Evolutionary conservation across 2,329 filamentous ascomycete species (phyloP).

Genomic region (Lachnellula cervina): DNA sequence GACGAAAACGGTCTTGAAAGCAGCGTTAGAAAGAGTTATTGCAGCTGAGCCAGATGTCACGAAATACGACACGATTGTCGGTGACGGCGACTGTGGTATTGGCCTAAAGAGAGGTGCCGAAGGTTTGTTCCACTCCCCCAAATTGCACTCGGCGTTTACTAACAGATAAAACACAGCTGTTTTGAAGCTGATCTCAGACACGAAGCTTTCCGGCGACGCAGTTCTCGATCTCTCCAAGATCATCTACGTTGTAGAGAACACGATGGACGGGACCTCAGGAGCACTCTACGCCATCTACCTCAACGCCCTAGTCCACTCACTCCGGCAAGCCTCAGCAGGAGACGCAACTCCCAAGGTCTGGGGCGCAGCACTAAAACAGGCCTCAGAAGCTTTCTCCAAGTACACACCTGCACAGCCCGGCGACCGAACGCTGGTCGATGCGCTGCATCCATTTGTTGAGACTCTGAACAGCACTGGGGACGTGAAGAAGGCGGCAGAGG

Average conservation of each 20-base stretch:
- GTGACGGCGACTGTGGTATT: constrained; percentile 68
- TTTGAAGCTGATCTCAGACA: constrained; percentile 37
- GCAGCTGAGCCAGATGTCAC: constrained; percentile 61
- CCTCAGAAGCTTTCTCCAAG: constrained; percentile 64
- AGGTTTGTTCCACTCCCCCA: constrained; percentile 26
- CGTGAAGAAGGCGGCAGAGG: constrained; percentile 67
- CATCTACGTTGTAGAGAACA: constrained; percentile 59
- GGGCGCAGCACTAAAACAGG: constrained; percentile 61
- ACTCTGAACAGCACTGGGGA: constrained; percentile 60
- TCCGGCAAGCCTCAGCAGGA: constrained; percentile 22
- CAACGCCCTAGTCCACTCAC: constrained; percentile 58
- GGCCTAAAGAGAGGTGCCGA: constrained; percentile 67
- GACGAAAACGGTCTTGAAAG: constrained; percentile 49
- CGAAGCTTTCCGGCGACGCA: constrained; percentile 49
- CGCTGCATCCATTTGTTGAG: constrained; percentile 81
- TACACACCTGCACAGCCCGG: constrained; percentile 90
- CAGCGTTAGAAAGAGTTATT: constrained; percentile 55
- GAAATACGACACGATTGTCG: constrained; percentile 64
- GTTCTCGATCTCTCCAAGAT: constrained; percentile 56
- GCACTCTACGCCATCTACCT: constrained; percentile 73
- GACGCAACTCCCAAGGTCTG: constrained; percentile 47
- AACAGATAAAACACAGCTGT: constrained; percentile 34
- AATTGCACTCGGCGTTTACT: constrained; percentile 10
- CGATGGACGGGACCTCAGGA: constrained; percentile 73
- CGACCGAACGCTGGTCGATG: constrained; percentile 87